A percentile compares a stretch with the other conserved stretches of the same genome.
phyloP scores from a whole-genome alignment of 75 land plant genomes.

The Sequoia sempervirens region DNA sequence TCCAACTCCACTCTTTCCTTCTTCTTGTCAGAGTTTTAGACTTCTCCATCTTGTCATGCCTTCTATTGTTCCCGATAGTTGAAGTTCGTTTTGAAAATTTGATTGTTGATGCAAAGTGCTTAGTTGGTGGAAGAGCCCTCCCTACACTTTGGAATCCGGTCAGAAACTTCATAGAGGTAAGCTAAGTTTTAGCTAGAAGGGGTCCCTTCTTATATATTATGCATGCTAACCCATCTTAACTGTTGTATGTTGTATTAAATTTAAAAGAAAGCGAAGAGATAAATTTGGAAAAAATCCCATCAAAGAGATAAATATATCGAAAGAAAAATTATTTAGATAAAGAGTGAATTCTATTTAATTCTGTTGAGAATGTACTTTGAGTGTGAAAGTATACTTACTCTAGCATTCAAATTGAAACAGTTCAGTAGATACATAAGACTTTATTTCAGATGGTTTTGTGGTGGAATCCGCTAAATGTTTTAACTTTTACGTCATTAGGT shows the following conservation, averaged over 20 bases:
- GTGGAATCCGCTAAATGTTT: neutral
- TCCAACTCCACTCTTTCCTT: no score
- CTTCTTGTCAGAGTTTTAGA: no score
- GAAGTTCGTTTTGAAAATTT: conserved; percentile 77
- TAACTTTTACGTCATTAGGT: neutral
- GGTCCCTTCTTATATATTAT: no score
- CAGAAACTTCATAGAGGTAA: conserved; percentile 45
- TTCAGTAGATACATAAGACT: neutral
- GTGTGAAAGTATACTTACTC: neutral
- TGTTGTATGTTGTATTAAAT: neutral
- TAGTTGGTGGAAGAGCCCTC: conserved; percentile 58
- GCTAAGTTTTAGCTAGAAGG: neutral
- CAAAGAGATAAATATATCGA: neutral
- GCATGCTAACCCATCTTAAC: neutral
- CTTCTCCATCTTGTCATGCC: no score
- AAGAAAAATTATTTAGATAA: neutral
- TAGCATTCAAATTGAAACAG: neutral
- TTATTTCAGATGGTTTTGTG: neutral
- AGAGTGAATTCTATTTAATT: neutral
- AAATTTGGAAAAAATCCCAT: neutral
- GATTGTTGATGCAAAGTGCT: conserved; percentile 55
- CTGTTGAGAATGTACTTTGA: neutral
- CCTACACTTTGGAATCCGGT: conserved; percentile 57
- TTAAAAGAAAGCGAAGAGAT: neutral
- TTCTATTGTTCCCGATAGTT: conserved; percentile 59